Percentiles rank a stretch among this genome's conserved stretches.
phyloP scores from a whole-genome alignment of 768 basidiomycete species.

The Trametes meyenii region DNA sequence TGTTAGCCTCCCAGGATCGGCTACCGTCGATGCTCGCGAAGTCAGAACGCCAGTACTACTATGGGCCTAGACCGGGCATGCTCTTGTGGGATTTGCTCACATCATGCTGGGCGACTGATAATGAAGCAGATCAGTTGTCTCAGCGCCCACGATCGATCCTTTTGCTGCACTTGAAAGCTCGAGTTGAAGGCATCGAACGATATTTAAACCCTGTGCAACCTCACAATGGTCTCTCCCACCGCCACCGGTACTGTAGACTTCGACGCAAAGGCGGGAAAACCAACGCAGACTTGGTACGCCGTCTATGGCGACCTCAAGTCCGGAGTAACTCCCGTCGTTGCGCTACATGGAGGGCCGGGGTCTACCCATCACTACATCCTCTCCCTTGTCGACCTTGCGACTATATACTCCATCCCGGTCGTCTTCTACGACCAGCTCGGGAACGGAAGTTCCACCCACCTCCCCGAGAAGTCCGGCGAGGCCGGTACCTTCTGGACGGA shows the following conservation, averaged over 20 bases:
- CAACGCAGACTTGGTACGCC: constrained; percentile 48
- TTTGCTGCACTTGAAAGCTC: neutral
- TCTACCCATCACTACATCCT: constrained; percentile 45
- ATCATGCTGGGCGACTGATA: too few relatives aligned
- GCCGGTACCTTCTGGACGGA: constrained; percentile 43
- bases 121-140: neutral
- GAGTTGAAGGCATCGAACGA: neutral
- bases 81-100: too few relatives aligned
- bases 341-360: constrained; percentile 53
- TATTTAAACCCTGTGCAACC: neutral
- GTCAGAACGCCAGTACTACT: too few relatives aligned
- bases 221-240: constrained; percentile 17
- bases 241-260: constrained; percentile 18
- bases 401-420: constrained; percentile 39
- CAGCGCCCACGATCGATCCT: neutral
- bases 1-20: too few relatives aligned
- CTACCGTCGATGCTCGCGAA: too few relatives aligned
- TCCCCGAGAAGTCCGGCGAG: constrained; percentile 36
- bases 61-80: too few relatives aligned
- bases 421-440: constrained; percentile 58
- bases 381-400: constrained; percentile 39
- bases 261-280: constrained; percentile 23
- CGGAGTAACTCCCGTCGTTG: constrained; percentile 39
- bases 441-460: constrained; percentile 47
- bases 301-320: constrained; percentile 44